Percentiles rank a stretch among this genome's conserved stretches.
Evolutionary conservation across 73 alveolate genomes (phyloP).

Genomic region (Durusdinium trenchii): DNA sequence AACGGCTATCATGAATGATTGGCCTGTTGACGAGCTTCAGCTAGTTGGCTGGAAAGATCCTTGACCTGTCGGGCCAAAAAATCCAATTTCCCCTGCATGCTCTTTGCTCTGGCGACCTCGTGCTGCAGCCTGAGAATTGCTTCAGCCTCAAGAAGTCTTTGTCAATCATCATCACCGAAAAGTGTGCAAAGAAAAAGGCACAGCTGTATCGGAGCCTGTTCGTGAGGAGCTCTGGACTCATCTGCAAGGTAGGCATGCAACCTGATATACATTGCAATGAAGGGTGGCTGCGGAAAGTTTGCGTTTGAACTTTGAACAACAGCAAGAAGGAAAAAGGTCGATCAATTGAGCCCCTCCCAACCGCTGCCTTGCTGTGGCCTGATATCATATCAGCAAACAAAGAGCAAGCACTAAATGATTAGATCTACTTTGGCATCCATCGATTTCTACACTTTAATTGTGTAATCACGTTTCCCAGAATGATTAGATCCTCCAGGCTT

Average conservation of each 20-base stretch:
- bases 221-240: slow-evolving; percentile 53
- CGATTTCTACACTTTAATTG: no score
- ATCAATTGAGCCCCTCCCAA: no score
- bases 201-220: slow-evolving; percentile 9
- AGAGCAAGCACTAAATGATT: no score
- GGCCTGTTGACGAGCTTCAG: slow-evolving; percentile 66
- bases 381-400: no score
- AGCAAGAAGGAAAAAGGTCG: no score
- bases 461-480: not conserved
- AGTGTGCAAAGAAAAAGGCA: not conserved
- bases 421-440: no score
- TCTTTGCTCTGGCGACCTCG: not conserved
- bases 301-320: no score
- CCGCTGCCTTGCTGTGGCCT: slow-evolving; percentile 46
- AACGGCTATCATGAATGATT: no score
- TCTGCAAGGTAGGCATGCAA: slow-evolving; percentile 54
- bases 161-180: no score
- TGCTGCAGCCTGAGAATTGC: slow-evolving; percentile 49
- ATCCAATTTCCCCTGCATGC: not conserved
- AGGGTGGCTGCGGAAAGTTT: no score
- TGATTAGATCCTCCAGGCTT: not conserved
- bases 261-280: not conserved
- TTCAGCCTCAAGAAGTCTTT: slow-evolving; percentile 8
- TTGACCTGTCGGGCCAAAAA: not conserved
- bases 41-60: slow-evolving; percentile 19